These are phyloP conservation scores for Vigna nakashimae DNA, from an alignment of 306 rosid species.

Conservation along the genomic window DNA sequence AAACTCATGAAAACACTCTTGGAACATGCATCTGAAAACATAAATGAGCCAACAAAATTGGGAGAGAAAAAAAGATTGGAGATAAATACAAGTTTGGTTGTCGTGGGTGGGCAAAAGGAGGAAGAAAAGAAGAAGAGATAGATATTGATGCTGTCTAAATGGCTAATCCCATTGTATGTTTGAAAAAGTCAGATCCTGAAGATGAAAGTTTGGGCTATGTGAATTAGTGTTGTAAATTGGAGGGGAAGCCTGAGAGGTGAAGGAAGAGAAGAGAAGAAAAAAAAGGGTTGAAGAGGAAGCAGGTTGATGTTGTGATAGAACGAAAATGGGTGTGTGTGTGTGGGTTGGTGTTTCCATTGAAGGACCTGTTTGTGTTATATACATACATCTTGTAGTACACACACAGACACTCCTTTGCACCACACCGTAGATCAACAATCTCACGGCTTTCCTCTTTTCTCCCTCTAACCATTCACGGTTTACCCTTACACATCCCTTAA, in stretches of 20 bases:
- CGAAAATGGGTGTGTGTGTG: constrained; percentile 47
- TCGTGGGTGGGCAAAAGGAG: neutral
- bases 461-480: constrained; percentile 50
- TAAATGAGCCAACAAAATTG: constrained; percentile 21
- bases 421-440: constrained; percentile 60
- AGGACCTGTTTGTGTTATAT: constrained; percentile 50
- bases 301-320: constrained; percentile 42
- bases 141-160: constrained; percentile 35
- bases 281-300: constrained; percentile 42
- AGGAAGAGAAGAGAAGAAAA: neutral
- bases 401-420: constrained; percentile 50
- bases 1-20: constrained; percentile 23
- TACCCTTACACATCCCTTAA: constrained; percentile 36
- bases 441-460: constrained; percentile 42
- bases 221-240: constrained; percentile 33
- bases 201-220: constrained; percentile 41
- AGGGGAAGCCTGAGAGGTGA: constrained; percentile 8
- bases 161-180: constrained; percentile 43
- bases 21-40: constrained; percentile 40
- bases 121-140: neutral
- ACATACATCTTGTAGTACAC: constrained; percentile 40
- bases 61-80: neutral
- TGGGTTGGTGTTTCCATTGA: constrained; percentile 44
- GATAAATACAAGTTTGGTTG: constrained; percentile 22
- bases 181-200: constrained; percentile 54